phyloP scores from a whole-genome alignment of 2,329 filamentous ascomycete genomes.

The Capronia americana region DNA sequence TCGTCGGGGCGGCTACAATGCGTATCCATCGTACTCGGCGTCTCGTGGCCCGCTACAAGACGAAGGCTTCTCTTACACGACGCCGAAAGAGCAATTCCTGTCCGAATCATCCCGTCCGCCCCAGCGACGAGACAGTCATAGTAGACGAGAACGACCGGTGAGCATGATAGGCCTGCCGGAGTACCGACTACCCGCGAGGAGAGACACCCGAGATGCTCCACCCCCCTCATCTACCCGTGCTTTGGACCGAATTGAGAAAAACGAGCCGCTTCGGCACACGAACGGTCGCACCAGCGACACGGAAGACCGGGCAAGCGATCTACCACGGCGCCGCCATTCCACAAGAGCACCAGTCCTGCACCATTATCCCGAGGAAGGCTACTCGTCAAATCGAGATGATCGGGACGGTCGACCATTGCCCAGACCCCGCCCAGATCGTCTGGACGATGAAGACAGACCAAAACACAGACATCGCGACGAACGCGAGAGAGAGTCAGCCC shows the following conservation, averaged over 20 bases:
- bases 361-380: constrained; percentile 39
- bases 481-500: constrained; percentile 30
- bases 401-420: constrained; percentile 27
- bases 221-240: constrained; percentile 36
- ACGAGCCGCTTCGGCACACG: constrained; percentile 18
- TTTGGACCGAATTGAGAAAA: constrained; percentile 37
- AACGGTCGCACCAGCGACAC: constrained; percentile 29
- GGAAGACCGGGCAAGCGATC: constrained; percentile 34
- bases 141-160: constrained; percentile 39
- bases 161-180: constrained; percentile 37
- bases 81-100: constrained; percentile 54
- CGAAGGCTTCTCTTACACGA: constrained; percentile 54
- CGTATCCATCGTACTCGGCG: constrained; percentile 21
- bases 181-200: constrained; percentile 32
- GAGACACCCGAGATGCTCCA: constrained; percentile 32
- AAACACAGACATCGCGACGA: constrained; percentile 31
- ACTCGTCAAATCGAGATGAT: constrained; percentile 32
- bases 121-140: constrained; percentile 43
- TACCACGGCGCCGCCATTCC: constrained; percentile 30
- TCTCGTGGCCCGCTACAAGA: constrained; percentile 29
- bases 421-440: constrained; percentile 29
- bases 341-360: constrained; percentile 37
- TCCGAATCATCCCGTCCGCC: constrained; percentile 46
- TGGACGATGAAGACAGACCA: constrained; percentile 31
- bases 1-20: constrained; percentile 36